Evolutionary conservation across 2,329 filamentous ascomycete species (phyloP).

Genomic region (Geoglossum cookeanum): DNA sequence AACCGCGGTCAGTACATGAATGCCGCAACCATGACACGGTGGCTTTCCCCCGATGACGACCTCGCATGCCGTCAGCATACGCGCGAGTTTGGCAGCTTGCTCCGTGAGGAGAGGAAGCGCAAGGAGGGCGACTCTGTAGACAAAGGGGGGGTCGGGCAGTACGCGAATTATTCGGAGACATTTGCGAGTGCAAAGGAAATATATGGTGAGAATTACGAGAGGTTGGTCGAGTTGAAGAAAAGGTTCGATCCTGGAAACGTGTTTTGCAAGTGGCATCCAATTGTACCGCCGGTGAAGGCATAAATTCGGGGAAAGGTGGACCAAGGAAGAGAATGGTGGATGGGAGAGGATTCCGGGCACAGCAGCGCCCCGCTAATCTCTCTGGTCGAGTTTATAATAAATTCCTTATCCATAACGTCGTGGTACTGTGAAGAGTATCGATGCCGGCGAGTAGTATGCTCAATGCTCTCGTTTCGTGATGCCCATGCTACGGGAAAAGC

Average conservation of each 20-base stretch:
- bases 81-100: constrained; percentile 14
- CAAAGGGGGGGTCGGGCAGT: constrained; percentile 13
- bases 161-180: constrained; percentile 16
- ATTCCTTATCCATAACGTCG: no score
- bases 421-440: no score
- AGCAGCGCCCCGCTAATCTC: no score
- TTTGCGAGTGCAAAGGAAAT: constrained; percentile 13
- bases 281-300: not conserved
- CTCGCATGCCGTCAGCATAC: constrained; percentile 21
- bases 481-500: no score
- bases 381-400: no score
- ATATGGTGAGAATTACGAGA: constrained; percentile 17
- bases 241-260: constrained; percentile 19
- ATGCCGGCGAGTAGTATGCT: no score
- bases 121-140: constrained; percentile 11
- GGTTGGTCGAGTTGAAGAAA: constrained; percentile 18
- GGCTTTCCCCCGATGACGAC: constrained; percentile 23
- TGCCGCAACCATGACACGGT: constrained; percentile 22
- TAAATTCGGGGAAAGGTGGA: no score
- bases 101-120: constrained; percentile 10
- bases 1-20: constrained; percentile 28
- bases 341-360: no score
- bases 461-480: no score
- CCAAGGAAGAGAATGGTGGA: no score
- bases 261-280: constrained; percentile 15